Percentiles rank a stretch among this genome's conserved stretches.
phyloP scores from a whole-genome alignment of 2,329 filamentous ascomycete species.

The Aureobasidium leucospermi region DNA sequence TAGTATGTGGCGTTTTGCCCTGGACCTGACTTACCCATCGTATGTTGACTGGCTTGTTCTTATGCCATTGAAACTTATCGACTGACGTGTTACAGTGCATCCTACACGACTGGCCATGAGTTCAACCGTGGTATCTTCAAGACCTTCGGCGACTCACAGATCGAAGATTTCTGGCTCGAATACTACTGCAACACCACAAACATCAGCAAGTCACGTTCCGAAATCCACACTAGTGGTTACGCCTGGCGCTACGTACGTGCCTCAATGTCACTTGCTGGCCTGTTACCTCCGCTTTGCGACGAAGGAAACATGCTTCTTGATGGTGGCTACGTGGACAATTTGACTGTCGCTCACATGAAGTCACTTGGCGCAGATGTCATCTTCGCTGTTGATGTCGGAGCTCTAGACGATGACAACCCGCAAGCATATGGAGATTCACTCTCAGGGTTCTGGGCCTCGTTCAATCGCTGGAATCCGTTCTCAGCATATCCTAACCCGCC shows the following conservation, averaged over 20 bases:
- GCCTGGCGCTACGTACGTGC: conserved; percentile 96
- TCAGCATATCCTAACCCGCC: conserved; percentile 83
- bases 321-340: conserved; percentile 93
- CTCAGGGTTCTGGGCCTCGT: conserved; percentile 87
- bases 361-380: conserved; percentile 86
- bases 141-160: conserved; percentile 91
- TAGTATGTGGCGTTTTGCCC: conserved; percentile 95
- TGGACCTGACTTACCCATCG: conserved; percentile 93
- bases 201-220: conserved; percentile 84
- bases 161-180: conserved; percentile 98
- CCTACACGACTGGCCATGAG: conserved; percentile 96
- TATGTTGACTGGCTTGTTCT: conserved; percentile 21
- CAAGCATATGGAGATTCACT: conserved; percentile 91
- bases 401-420: conserved; percentile 83
- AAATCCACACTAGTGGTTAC: conserved; percentile 93
- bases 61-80: background rate
- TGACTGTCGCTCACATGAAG: conserved; percentile 97
- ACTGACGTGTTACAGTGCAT: conserved; percentile 45
- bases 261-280: conserved; percentile 90
- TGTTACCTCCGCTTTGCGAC: conserved; percentile 89
- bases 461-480: conserved; percentile 97
- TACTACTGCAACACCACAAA: conserved; percentile 99
- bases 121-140: conserved; percentile 99
- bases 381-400: conserved; percentile 91
- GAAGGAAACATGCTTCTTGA: conserved; percentile 96